phyloP scores from a whole-genome alignment of 257 asterid species.

The Rubia yunnanensis region DNA sequence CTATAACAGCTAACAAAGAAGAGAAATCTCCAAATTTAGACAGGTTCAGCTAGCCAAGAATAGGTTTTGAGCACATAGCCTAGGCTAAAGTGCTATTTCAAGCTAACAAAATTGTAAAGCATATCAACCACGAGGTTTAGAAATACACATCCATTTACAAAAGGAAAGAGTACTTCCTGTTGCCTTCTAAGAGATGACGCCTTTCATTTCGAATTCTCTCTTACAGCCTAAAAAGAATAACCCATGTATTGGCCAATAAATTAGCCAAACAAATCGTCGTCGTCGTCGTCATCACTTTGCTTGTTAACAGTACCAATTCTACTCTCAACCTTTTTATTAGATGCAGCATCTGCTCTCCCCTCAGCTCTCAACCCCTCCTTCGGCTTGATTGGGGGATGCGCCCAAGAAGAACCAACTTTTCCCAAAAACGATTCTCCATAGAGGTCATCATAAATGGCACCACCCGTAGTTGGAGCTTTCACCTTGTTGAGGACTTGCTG shows the following conservation, averaged over 20 bases:
- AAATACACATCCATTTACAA: constrained; percentile 24
- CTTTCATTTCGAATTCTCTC: constrained; percentile 16
- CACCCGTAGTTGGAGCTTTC: constrained; percentile 63
- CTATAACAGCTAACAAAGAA: background rate
- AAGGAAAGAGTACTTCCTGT: constrained; percentile 26
- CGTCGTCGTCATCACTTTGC: constrained; percentile 54
- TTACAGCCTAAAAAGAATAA: constrained; percentile 15
- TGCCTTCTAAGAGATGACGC: constrained; percentile 19
- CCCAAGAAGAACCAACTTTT: constrained; percentile 90
- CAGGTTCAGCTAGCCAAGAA: constrained; percentile 6
- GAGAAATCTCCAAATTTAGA: background rate
- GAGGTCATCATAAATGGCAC: constrained; percentile 86
- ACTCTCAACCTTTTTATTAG: constrained; percentile 26
- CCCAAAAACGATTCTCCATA: constrained; percentile 77
- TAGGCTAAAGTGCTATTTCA: constrained; percentile 7
- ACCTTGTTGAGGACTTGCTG: constrained; percentile 78
- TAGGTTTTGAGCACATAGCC: background rate
- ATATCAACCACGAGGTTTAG: constrained; percentile 26
- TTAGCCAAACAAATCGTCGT: constrained; percentile 92
- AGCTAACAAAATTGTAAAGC: constrained; percentile 12
- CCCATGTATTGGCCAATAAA: background rate
- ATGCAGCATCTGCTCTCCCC: constrained; percentile 25
- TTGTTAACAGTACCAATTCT: constrained; percentile 22
- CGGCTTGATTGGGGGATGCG: constrained; percentile 37
- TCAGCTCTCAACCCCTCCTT: constrained; percentile 23